Percentiles rank a stretch among this genome's conserved stretches.
Evolutionary conservation across 164 flowering plant genomes (phyloP).

Genomic region (Brasenia schreberi): DNA sequence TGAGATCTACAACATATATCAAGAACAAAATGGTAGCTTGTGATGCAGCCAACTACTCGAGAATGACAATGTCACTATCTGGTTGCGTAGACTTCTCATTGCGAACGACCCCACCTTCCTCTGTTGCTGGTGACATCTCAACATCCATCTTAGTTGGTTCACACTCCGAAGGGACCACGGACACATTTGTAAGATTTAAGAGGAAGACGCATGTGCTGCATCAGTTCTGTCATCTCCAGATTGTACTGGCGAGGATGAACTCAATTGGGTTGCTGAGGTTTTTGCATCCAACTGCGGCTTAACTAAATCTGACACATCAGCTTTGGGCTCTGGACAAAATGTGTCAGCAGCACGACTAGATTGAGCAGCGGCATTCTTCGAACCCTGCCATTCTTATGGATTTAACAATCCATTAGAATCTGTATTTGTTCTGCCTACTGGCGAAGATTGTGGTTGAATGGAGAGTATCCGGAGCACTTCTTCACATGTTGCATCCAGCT

Average conservation of each 20-base stretch:
- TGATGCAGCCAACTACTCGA: not conserved
- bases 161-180: not conserved
- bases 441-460: conserved; percentile 6
- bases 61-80: not conserved
- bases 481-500: conserved; percentile 23
- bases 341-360: not conserved
- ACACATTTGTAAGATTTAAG: not conserved
- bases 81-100: not conserved
- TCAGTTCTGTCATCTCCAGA: not conserved
- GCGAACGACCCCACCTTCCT: not conserved
- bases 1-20: no score
- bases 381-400: not conserved
- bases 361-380: not conserved
- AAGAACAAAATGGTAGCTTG: no score
- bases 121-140: not conserved
- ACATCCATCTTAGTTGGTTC: not conserved
- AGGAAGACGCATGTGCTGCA: not conserved
- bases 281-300: not conserved
- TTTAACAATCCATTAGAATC: not conserved
- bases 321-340: not conserved
- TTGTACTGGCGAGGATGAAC: not conserved
- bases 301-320: not conserved
- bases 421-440: conserved; percentile 4
- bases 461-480: conserved; percentile 27
- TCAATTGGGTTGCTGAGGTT: not conserved